phyloP scores from a whole-genome alignment of 495 filamentous ascomycete species.

The Letharia lupina region DNA sequence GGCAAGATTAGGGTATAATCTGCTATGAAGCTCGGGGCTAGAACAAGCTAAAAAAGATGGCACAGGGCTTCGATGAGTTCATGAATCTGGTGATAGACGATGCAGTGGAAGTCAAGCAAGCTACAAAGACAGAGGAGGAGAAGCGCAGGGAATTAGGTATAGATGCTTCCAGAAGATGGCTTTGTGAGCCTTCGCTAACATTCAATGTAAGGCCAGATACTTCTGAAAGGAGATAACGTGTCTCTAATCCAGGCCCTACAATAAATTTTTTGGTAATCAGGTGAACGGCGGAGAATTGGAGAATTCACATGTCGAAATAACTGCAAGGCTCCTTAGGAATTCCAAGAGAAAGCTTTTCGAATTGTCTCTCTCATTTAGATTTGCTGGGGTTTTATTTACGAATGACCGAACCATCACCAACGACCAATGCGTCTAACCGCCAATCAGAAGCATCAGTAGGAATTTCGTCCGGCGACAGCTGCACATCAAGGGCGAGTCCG shows the following conservation, averaged over 20 bases:
- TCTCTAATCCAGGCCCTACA: conserved; percentile 80
- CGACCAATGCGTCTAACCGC: conserved; percentile 56
- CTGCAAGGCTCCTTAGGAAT: not conserved
- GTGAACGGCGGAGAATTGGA: not conserved
- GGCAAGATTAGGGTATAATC: conserved; percentile 78
- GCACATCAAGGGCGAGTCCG: conserved; percentile 81
- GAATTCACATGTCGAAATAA: not conserved
- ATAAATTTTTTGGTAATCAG: conserved; percentile 28
- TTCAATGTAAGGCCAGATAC: conserved; percentile 66
- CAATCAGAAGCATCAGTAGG: conserved; percentile 61
- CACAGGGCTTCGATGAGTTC: conserved; percentile 91
- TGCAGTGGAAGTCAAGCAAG: conserved; percentile 81
- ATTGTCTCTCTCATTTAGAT: not conserved
- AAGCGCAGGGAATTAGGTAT: conserved; percentile 71
- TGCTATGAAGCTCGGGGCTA: not conserved
- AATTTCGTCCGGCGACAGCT: conserved; percentile 59
- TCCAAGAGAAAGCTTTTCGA: not conserved
- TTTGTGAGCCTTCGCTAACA: conserved; percentile 26
- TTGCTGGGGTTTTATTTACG: conserved; percentile 3
- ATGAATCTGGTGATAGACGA: conserved; percentile 98
- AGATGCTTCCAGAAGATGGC: conserved; percentile 22
- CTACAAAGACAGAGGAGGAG: conserved; percentile 74
- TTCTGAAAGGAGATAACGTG: conserved; percentile 96
- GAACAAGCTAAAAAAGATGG: conserved; percentile 8
- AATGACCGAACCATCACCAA: conserved; percentile 46